phyloP scores from a whole-genome alignment of 768 basidiomycete species.

The Amanita molliuscula region DNA sequence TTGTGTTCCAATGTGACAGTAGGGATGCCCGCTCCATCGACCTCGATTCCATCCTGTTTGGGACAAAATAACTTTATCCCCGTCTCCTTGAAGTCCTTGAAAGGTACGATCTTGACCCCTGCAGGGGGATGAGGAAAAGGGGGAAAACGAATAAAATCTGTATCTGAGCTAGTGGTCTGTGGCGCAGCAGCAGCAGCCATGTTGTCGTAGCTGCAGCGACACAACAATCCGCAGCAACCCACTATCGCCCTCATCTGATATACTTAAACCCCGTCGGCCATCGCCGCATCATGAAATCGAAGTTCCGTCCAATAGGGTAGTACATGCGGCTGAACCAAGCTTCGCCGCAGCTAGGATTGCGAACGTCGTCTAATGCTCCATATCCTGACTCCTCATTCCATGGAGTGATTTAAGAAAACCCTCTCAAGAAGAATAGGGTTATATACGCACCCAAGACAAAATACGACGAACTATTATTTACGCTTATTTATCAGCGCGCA shows the following conservation, averaged over 20 bases:
- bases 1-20: conserved; percentile 45
- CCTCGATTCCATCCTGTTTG: conserved; percentile 32
- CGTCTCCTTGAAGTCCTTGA: conserved; percentile 30
- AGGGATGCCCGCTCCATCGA: conserved; percentile 57
- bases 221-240: not conserved
- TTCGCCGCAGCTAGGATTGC: no score
- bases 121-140: conserved; percentile 34
- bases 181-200: not conserved
- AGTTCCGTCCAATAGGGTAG: no score
- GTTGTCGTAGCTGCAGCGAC: not conserved
- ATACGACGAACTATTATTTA: no score
- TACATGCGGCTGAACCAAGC: no score
- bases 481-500: no score
- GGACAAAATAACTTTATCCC: conserved; percentile 17
- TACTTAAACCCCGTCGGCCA: not conserved
- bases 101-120: conserved; percentile 32
- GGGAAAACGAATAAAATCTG: conserved; percentile 26
- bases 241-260: not conserved
- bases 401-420: no score
- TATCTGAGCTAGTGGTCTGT: conserved; percentile 1
- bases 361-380: no score
- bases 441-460: no score
- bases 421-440: no score
- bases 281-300: not conserved
- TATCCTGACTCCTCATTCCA: no score